phyloP scores from a whole-genome alignment of 2,329 filamentous ascomycete genomes.

The Cladosporium velox region DNA sequence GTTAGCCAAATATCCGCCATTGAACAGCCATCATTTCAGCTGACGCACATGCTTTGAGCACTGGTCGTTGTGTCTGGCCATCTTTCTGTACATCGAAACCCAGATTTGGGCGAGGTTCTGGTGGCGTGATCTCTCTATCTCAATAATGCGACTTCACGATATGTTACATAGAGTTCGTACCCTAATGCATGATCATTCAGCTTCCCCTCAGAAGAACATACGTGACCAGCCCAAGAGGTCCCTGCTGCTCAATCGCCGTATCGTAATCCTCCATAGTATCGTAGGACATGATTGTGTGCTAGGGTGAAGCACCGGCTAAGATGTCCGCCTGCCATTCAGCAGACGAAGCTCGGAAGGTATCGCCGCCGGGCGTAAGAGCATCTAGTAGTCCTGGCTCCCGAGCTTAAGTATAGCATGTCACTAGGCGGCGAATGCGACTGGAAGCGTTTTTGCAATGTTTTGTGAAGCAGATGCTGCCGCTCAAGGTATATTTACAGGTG shows the following conservation, averaged over 20 bases:
- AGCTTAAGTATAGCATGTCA: neutral
- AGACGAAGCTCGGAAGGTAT: neutral
- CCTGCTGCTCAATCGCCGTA: neutral
- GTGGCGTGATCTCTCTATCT: neutral
- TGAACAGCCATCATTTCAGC: neutral
- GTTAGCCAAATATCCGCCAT: neutral
- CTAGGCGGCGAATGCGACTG: neutral
- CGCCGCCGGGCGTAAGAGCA: neutral
- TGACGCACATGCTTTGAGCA: neutral
- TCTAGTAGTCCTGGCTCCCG: neutral
- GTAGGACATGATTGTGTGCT: no score
- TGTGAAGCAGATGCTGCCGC: conserved; percentile 20
- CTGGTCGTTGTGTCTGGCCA: neutral
- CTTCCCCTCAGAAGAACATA: neutral
- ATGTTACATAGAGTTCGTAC: neutral
- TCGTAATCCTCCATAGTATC: no score
- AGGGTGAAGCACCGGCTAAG: neutral
- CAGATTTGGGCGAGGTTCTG: neutral
- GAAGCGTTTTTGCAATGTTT: neutral
- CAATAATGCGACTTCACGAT: neutral
- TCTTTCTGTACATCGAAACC: neutral
- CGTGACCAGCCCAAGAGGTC: neutral
- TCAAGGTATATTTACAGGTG: conserved; percentile 22
- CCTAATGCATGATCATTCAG: neutral
- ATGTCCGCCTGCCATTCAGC: neutral